Evolutionary conservation across 2,329 filamentous ascomycete genomes (phyloP).

Genomic region (Cordyceps cicadae): DNA sequence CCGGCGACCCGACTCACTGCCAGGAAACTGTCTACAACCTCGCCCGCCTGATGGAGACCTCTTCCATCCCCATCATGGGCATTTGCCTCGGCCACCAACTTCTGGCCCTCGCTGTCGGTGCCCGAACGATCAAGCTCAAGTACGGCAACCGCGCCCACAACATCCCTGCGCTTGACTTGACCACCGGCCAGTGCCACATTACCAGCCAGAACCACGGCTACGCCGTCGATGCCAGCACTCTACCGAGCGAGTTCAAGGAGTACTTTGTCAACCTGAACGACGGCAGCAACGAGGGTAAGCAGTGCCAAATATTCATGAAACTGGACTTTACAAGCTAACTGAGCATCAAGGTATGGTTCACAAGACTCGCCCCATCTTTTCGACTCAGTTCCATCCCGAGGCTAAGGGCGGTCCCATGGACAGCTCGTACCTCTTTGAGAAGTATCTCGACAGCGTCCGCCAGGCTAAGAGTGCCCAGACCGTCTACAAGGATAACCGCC

Average conservation of each 20-base stretch:
- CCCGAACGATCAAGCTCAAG: conserved; percentile 92
- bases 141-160: conserved; percentile 99
- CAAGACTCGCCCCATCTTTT: conserved; percentile 92
- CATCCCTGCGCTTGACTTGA: conserved; percentile 90
- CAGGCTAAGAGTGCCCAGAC: conserved; percentile 80
- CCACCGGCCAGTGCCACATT: conserved; percentile 95
- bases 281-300: conserved; percentile 78
- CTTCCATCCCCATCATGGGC: conserved; percentile 88
- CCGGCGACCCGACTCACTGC: conserved; percentile 96
- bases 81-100: conserved; percentile 98
- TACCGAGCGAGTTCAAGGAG: conserved; percentile 85
- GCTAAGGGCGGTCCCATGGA: conserved; percentile 96
- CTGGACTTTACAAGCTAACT: neutral
- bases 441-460: conserved; percentile 83
- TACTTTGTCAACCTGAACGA: conserved; percentile 99
- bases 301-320: neutral
- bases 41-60: conserved; percentile 80
- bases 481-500: conserved; percentile 76
- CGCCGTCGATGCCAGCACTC: conserved; percentile 76
- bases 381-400: conserved; percentile 97
- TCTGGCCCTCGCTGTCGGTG: conserved; percentile 79
- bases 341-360: conserved; percentile 66
- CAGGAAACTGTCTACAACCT: conserved; percentile 91
- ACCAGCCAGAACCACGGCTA: conserved; percentile 98
- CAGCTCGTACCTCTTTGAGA: conserved; percentile 92